phyloP scores from a whole-genome alignment of 2,329 filamentous ascomycete species.

The Emmonsiellopsis sp. region DNA sequence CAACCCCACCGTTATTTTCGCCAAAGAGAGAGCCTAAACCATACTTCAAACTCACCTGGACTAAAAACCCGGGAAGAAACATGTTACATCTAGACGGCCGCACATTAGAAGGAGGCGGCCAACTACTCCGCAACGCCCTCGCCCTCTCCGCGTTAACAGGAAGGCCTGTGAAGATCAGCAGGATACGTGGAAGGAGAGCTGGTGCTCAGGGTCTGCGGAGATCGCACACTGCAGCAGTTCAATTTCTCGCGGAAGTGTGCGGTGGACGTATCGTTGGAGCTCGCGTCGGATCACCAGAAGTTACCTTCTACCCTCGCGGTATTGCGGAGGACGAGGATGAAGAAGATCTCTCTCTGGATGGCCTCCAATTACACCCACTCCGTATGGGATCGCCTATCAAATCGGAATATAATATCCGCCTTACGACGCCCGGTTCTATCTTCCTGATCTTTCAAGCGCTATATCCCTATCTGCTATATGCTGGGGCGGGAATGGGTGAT shows the following conservation, averaged over 20 bases:
- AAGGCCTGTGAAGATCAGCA: constrained; percentile 41
- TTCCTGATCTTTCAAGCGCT: constrained; percentile 51
- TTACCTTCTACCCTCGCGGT: constrained; percentile 25
- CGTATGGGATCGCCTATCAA: constrained; percentile 11
- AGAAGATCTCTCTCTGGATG: background rate
- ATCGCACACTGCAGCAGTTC: constrained; percentile 48
- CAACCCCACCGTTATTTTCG: background rate
- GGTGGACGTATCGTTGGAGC: constrained; percentile 32
- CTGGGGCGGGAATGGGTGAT: constrained; percentile 13
- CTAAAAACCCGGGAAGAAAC: background rate
- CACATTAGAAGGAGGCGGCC: constrained; percentile 54
- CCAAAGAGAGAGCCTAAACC: background rate
- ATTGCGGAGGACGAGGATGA: background rate
- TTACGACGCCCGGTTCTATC: constrained; percentile 45
- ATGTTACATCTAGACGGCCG: constrained; percentile 43
- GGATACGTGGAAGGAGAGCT: constrained; percentile 44
- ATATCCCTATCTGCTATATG: constrained; percentile 49
- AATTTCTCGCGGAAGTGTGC: constrained; percentile 44
- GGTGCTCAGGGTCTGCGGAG: constrained; percentile 48
- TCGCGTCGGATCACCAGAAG: constrained; percentile 25
- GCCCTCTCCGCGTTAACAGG: constrained; percentile 46
- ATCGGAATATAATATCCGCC: constrained; percentile 31
- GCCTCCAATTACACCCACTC: background rate
- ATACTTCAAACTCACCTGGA: no score
- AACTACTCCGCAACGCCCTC: constrained; percentile 50